Conservation (phyloP, 2,329 filamentous ascomycete genomes). For the Trichoderma sp. region DNA sequence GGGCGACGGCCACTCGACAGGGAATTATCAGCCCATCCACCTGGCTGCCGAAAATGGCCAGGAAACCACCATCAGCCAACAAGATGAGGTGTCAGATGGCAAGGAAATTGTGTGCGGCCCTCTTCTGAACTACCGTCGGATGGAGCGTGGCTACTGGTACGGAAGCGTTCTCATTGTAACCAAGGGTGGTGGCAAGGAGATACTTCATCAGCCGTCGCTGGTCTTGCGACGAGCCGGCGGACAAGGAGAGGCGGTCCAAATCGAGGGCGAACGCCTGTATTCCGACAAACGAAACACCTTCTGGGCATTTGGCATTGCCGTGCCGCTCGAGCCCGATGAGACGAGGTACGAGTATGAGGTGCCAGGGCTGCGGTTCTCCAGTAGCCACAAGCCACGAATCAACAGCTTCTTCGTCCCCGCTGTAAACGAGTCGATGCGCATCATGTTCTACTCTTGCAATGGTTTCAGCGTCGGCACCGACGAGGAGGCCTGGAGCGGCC, state of each 20-base stretch:
- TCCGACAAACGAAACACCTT: constrained; percentile 72
- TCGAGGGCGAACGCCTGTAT: constrained; percentile 54
- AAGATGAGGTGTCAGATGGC: constrained; percentile 39
- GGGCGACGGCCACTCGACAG: constrained; percentile 30
- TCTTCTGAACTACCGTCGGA: constrained; percentile 73
- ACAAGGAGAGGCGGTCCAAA: constrained; percentile 27
- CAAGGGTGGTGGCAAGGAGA: constrained; percentile 61
- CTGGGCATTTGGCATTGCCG: constrained; percentile 82
- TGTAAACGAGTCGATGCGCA: constrained; percentile 82
- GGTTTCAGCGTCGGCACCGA: constrained; percentile 89
- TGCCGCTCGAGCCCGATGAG: constrained; percentile 70
- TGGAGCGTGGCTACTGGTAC: constrained; percentile 70
- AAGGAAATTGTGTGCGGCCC: constrained; percentile 68
- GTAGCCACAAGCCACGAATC: constrained; percentile 51
- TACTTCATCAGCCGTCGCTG: constrained; percentile 58
- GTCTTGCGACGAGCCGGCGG: constrained; percentile 44
- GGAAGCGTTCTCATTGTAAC: constrained; percentile 85
- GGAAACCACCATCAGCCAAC: constrained; percentile 1
- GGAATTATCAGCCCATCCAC: constrained; percentile 48
- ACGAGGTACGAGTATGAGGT: constrained; percentile 76
- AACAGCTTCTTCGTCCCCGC: constrained; percentile 86
- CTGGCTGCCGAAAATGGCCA: constrained; percentile 37
- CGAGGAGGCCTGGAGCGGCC: constrained; percentile 80
- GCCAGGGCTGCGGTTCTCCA: constrained; percentile 59
- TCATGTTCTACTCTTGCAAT: constrained; percentile 98